phyloP scores from a whole-genome alignment of 208 protist species.

The Acanthamoeba lenticulata region DNA sequence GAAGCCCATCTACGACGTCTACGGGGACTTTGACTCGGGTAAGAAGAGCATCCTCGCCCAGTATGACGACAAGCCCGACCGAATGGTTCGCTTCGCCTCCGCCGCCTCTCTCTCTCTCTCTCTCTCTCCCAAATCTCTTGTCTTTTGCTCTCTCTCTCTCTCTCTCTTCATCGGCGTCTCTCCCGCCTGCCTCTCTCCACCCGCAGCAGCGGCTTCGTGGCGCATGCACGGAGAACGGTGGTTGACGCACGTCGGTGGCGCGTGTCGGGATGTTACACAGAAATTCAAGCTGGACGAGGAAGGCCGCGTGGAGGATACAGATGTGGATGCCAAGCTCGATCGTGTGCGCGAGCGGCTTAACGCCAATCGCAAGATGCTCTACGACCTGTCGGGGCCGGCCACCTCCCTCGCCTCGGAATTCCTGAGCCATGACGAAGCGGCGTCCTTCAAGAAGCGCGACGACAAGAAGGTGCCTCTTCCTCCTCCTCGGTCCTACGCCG shows the following conservation, averaged over 20 bases:
- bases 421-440: background rate
- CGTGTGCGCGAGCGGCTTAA: conserved; percentile 35
- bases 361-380: conserved; percentile 37
- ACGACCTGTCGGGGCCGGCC: conserved; percentile 10
- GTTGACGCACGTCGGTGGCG: no score
- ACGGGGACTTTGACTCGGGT: conserved; percentile 1
- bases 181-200: background rate
- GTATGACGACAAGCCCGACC: conserved; percentile 59
- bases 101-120: background rate
- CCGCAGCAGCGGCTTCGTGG: no score
- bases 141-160: background rate
- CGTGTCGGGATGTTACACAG: no score
- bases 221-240: no score
- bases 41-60: conserved; percentile 66
- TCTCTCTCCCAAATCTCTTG: no score
- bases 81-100: background rate
- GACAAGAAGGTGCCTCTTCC: conserved; percentile 37
- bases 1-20: conserved; percentile 73
- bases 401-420: conserved; percentile 5
- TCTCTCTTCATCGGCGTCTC: background rate
- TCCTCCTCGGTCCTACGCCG: no score
- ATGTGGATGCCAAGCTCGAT: conserved; percentile 8
- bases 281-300: conserved; percentile 29
- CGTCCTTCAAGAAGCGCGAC: conserved; percentile 39
- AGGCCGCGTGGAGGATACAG: background rate